A percentile compares a stretch with the other conserved stretches of the same genome.
These are phyloP conservation scores for Rhynchosporium secalis DNA, from an alignment of 2,329 filamentous ascomycete species.

Conservation along the genomic window DNA sequence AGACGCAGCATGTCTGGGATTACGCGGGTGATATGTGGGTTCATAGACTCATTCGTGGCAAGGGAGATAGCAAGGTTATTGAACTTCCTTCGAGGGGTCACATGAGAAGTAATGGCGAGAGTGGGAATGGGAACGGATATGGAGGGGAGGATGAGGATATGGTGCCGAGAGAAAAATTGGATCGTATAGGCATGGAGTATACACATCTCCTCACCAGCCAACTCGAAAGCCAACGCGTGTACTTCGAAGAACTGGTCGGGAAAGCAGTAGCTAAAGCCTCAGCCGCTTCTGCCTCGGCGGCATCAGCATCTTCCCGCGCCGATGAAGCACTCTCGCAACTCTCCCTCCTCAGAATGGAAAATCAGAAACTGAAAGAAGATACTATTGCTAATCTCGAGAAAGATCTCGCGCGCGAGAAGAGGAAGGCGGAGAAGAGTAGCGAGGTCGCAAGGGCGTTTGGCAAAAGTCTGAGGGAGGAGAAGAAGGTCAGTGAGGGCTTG, in stretches of 20 bases:
- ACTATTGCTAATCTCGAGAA: slow-evolving; percentile 70
- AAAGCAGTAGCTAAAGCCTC: slow-evolving; percentile 88
- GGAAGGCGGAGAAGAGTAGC: slow-evolving; percentile 69
- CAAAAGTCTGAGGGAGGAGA: slow-evolving; percentile 81
- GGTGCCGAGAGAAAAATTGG: slow-evolving; percentile 67
- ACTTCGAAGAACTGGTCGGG: slow-evolving; percentile 90
- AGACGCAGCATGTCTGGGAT: slow-evolving; percentile 96
- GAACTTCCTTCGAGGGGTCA: slow-evolving; percentile 65
- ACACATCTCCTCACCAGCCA: slow-evolving; percentile 91
- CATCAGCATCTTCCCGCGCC: slow-evolving; percentile 56
- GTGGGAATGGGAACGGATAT: slow-evolving; percentile 1
- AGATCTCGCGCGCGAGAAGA: slow-evolving; percentile 67
- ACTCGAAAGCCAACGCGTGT: slow-evolving; percentile 86
- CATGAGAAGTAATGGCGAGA: slow-evolving; percentile 14
- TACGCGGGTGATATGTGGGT: slow-evolving; percentile 96
- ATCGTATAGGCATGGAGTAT: slow-evolving; percentile 88
- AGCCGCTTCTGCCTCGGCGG: slow-evolving; percentile 67
- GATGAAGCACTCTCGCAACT: slow-evolving; percentile 53
- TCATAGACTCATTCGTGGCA: slow-evolving; percentile 90
- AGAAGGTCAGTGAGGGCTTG: slow-evolving; percentile 76
- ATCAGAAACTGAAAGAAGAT: slow-evolving; percentile 49
- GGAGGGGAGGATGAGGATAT: slow-evolving; percentile 56
- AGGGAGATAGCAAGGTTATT: slow-evolving; percentile 87
- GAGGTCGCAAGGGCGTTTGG: slow-evolving; percentile 74
- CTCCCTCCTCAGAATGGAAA: slow-evolving; percentile 52